Base-by-base conservation (phyloP, 768 basidiomycete genomes). In the Hygrophoropsis aurantiaca region DNA sequence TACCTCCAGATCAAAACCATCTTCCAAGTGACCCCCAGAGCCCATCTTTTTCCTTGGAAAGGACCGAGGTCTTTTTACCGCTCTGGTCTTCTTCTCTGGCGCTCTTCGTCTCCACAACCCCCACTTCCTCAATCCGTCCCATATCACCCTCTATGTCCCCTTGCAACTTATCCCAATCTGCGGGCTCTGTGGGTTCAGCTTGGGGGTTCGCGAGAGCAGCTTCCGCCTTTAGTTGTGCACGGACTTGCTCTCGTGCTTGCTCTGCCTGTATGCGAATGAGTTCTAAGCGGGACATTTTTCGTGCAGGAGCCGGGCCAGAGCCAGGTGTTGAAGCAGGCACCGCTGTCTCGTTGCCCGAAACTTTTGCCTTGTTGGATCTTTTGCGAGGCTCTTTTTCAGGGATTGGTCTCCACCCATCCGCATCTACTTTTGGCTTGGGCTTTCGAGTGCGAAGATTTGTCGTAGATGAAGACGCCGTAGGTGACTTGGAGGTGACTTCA, bases 331-430 rank as follows among this genome's bases (percentile, higher is more conserved):
- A n/a, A 13, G 27, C 23, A 18, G 45, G 26, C 6, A 23, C 39
- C 43, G 34, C 35, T 16, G 38, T 19, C 13, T 44, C 43, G 11
- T 25, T 46, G 20, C 16, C 18, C 13, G 37, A 46, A 20, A 47
- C 9, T 38, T 33, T 33, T 13, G 23, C 15, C 32, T 6, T 20
- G 20, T 13, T 16, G 16, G 20, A 49, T 24, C 25, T 9, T n/a
- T 38, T 40, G 34, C 30, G 53, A 36, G 47, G 27, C 23, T 39
- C 27, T 11, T 49, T 46, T 8, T 58, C 52, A n/a, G 62, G 52
- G 49, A 64, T 49, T 2, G 62, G 61, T 15, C 64, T 59, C 62
- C 62, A 64, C 0, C 45, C 59, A 2, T 43, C 41, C 20, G 36
- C 16, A 20, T 24, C 21, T 1, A 16, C 19, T 20, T 26, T 20